Evolutionary conservation across 2,329 filamentous ascomycete species (phyloP).

Genomic region (Trichoderma sp.): DNA sequence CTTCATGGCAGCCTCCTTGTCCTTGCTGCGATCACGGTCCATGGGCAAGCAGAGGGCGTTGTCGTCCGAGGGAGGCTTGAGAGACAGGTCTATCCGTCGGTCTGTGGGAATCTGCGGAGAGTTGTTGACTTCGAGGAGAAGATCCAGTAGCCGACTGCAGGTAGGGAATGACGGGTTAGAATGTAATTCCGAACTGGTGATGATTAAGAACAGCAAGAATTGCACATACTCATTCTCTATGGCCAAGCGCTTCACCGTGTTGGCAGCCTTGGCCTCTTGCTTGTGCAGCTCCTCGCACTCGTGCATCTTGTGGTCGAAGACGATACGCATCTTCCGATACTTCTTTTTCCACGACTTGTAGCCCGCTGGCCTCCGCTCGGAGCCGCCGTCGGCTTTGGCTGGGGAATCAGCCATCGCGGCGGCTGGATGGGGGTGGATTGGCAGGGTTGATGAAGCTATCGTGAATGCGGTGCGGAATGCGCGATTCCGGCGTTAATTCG

Average conservation of each 20-base stretch:
- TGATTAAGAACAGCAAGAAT: not conserved
- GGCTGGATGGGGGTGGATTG: slow-evolving; percentile 14
- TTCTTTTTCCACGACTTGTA: slow-evolving; percentile 84
- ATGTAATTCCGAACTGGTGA: slow-evolving; percentile 18
- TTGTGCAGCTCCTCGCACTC: slow-evolving; percentile 80
- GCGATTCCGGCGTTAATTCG: slow-evolving; percentile 1
- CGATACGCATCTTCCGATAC: slow-evolving; percentile 84
- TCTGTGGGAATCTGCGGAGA: slow-evolving; percentile 72
- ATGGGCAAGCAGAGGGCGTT: slow-evolving; percentile 33
- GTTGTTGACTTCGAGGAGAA: slow-evolving; percentile 87
- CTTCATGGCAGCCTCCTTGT: slow-evolving; percentile 45
- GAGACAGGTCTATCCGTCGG: slow-evolving; percentile 69
- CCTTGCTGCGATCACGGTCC: slow-evolving; percentile 36
- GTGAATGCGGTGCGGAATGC: slow-evolving; percentile 11
- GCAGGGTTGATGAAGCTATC: slow-evolving; percentile 13
- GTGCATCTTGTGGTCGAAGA: slow-evolving; percentile 74
- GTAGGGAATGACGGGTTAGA: not conserved
- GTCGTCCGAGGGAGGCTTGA: slow-evolving; percentile 44
- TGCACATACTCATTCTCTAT: slow-evolving; percentile 83
- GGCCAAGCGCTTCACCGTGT: slow-evolving; percentile 77
- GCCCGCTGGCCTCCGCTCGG: slow-evolving; percentile 44
- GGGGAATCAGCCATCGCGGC: slow-evolving; percentile 34
- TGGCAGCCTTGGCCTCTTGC: slow-evolving; percentile 75
- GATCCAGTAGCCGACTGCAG: slow-evolving; percentile 76
- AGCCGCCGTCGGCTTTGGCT: slow-evolving; percentile 46